Evolutionary conservation across 306 rosid genomes (phyloP).

Genomic region (Gillenia trifoliata): DNA sequence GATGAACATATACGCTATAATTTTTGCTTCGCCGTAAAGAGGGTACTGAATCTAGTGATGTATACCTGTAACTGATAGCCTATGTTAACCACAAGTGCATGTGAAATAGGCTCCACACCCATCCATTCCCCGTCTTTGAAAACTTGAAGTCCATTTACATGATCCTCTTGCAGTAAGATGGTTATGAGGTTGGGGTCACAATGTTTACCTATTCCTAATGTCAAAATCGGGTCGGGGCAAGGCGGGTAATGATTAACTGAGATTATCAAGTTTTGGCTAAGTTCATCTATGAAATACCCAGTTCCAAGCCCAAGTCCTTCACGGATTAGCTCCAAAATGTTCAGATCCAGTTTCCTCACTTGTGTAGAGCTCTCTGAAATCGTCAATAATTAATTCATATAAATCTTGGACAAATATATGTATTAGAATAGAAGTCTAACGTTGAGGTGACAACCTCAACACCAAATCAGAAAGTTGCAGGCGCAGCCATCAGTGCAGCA

Average conservation of each 20-base stretch:
- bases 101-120: slow-evolving; percentile 37
- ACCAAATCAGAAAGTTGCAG: too few species aligned
- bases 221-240: not conserved
- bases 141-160: slow-evolving; percentile 38
- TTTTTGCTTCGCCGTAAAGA: not conserved
- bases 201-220: slow-evolving; percentile 26
- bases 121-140: slow-evolving; percentile 53
- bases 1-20: not conserved
- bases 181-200: slow-evolving; percentile 18
- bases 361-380: slow-evolving; percentile 1
- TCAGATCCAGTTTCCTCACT: not conserved
- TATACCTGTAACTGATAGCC: slow-evolving; percentile 38
- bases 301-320: slow-evolving; percentile 20
- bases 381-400: not conserved
- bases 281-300: not conserved
- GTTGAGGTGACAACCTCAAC: too few species aligned
- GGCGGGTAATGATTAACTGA: not conserved
- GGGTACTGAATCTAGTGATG: not conserved
- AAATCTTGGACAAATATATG: too few species aligned
- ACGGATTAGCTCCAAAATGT: slow-evolving; percentile 17
- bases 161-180: slow-evolving; percentile 20
- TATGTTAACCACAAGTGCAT: slow-evolving; percentile 46
- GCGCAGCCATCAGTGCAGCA: too few species aligned
- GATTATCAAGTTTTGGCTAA: not conserved
- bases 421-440: too few species aligned